Conservation (phyloP, 140 eudicot genomes). For the Cichorium intybus region DNA sequence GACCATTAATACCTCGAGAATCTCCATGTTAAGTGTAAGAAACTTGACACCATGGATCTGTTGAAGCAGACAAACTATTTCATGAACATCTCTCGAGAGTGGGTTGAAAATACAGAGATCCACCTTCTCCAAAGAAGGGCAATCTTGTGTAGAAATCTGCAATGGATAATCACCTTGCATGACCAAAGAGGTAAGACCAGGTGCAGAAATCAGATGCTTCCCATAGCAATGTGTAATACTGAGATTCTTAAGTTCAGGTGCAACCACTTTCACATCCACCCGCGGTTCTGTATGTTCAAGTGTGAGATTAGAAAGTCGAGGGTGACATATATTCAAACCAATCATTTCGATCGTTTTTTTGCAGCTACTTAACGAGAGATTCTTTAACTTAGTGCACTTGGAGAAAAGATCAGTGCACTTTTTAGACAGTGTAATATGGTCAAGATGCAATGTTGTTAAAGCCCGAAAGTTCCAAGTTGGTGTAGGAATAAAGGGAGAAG, state of each 20-base stretch:
- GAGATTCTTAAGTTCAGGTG: constrained; percentile 20
- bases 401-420: neutral
- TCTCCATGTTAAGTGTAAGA: constrained; percentile 16
- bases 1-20: constrained; percentile 28
- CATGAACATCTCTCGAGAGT: neutral
- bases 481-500: neutral
- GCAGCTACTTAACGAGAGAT: constrained; percentile 6
- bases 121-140: constrained; percentile 12
- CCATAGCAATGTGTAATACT: neutral
- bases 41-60: constrained; percentile 7
- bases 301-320: neutral
- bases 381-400: constrained; percentile 17
- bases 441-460: constrained; percentile 11
- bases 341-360: neutral
- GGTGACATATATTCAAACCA: neutral
- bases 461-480: neutral
- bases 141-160: too few species aligned
- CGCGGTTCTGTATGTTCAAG: neutral
- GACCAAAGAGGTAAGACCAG: neutral
- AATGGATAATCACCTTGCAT: neutral
- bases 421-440: neutral
- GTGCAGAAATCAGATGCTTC: neutral
- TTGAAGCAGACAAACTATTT: constrained; percentile 21
- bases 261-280: constrained; percentile 1
- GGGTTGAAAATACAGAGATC: neutral